A percentile compares a stretch with the other conserved stretches of the same genome.
Evolutionary conservation across 257 asterid species (phyloP).

Genomic region (Solanum rostratum): DNA sequence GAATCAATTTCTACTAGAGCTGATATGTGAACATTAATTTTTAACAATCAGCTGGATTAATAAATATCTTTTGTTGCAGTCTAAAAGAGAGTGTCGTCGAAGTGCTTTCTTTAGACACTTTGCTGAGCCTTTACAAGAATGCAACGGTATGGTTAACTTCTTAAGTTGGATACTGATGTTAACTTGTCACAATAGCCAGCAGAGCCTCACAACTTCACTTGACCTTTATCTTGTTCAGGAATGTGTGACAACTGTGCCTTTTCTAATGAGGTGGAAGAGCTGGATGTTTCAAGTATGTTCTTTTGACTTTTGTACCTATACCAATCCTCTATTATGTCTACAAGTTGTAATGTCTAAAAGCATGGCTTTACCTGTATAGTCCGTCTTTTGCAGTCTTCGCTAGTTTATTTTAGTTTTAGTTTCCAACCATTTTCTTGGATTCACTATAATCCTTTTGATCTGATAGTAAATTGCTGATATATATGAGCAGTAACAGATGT

Average conservation of each 20-base stretch:
- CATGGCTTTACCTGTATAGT: background rate
- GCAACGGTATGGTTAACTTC: slow-evolving; percentile 51
- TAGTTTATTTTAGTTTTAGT: background rate
- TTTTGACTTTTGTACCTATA: background rate
- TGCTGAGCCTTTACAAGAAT: slow-evolving; percentile 84
- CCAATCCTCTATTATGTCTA: background rate
- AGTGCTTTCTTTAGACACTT: slow-evolving; percentile 90
- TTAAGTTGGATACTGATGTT: slow-evolving; percentile 8
- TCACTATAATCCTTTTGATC: background rate
- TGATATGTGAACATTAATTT: background rate
- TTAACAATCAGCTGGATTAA: background rate
- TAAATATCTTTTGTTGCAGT: slow-evolving; percentile 27
- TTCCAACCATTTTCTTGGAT: background rate
- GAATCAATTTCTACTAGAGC: background rate
- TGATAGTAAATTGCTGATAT: background rate
- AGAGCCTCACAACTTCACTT: background rate
- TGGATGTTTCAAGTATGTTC: slow-evolving; percentile 72
- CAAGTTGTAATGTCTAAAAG: background rate
- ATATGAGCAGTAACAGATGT: background rate
- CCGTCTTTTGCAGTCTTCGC: background rate
- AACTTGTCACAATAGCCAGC: background rate
- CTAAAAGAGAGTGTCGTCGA: slow-evolving; percentile 76
- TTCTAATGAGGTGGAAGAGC: slow-evolving; percentile 47
- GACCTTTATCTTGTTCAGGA: slow-evolving; percentile 38
- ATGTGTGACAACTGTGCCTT: slow-evolving; percentile 96